A percentile compares a stretch with the other conserved stretches of the same genome.
These are phyloP conservation scores for Quercus gilva DNA, from an alignment of 306 rosid genomes.

Conservation along the genomic window DNA sequence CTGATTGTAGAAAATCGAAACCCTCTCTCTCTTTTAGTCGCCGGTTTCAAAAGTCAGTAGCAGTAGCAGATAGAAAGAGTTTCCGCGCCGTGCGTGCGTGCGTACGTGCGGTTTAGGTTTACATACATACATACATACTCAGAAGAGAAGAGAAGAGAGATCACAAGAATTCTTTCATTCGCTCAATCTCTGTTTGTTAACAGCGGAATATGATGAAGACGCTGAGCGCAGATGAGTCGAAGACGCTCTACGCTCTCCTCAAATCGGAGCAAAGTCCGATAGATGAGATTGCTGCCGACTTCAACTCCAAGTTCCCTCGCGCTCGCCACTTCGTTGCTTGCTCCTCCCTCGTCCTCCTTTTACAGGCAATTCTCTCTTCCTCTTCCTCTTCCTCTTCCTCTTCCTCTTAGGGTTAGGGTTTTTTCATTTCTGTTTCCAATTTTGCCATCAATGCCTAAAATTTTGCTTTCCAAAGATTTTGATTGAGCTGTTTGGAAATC, in stretches of 20 bases:
- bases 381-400: not conserved
- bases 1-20: not conserved
- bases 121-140: no score
- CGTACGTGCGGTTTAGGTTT: no score
- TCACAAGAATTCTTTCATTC: not conserved
- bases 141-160: no score
- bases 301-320: constrained; percentile 47
- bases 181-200: not conserved
- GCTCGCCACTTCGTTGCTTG: constrained; percentile 61
- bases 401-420: constrained; percentile 11
- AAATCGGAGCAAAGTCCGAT: constrained; percentile 62
- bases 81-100: not conserved
- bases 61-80: not conserved
- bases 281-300: constrained; percentile 59
- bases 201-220: constrained; percentile 28
- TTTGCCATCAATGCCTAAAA: not conserved
- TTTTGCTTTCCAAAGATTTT: not conserved
- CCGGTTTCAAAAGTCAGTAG: not conserved
- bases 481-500: no score
- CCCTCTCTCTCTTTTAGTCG: not conserved
- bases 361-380: constrained; percentile 40
- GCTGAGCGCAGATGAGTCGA: constrained; percentile 64
- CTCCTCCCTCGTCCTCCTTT: constrained; percentile 61
- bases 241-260: constrained; percentile 43
- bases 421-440: not conserved